Evolutionary conservation across 805 yeast species (phyloP).

Genomic region (Monosporozyma aquatica): DNA sequence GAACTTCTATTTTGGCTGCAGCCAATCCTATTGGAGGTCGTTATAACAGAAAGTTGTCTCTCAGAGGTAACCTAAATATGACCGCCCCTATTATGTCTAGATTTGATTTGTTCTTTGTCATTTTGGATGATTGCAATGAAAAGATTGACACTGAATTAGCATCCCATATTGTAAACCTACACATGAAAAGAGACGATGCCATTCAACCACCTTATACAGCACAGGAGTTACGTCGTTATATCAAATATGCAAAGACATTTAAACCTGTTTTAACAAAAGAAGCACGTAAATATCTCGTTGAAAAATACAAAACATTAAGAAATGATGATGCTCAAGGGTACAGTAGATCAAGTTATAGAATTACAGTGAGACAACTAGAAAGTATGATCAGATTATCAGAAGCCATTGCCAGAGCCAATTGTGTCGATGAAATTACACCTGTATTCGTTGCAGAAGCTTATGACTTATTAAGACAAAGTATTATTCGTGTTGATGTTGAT

Average conservation of each 20-base stretch:
- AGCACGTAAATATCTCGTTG: conserved; percentile 69
- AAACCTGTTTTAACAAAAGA: conserved; percentile 79
- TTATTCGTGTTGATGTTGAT: conserved; percentile 88
- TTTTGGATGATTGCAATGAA: conserved; percentile 90
- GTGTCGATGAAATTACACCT: conserved; percentile 79
- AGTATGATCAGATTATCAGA: conserved; percentile 88
- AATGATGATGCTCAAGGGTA: conserved; percentile 85
- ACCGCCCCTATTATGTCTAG: conserved; percentile 98
- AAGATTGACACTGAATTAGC: conserved; percentile 84
- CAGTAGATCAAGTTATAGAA: conserved; percentile 71
- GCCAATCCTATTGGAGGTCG: conserved; percentile 98
- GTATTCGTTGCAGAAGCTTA: conserved; percentile 89
- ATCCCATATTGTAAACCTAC: conserved; percentile 84
- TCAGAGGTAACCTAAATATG: conserved; percentile 84
- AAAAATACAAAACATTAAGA: conserved; percentile 76
- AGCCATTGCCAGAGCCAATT: conserved; percentile 94
- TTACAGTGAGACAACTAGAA: conserved; percentile 94
- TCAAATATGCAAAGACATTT: conserved; percentile 86
- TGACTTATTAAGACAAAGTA: conserved; percentile 79
- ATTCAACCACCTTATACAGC: conserved; percentile 83
- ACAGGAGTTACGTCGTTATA: conserved; percentile 79
- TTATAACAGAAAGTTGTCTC: conserved; percentile 76
- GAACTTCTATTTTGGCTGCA: conserved; percentile 96
- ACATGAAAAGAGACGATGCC: conserved; percentile 84
- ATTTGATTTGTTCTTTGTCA: conserved; percentile 90